Evolutionary conservation across 2,329 filamentous ascomycete genomes (phyloP).

Genomic region (Pyricularia sp.): DNA sequence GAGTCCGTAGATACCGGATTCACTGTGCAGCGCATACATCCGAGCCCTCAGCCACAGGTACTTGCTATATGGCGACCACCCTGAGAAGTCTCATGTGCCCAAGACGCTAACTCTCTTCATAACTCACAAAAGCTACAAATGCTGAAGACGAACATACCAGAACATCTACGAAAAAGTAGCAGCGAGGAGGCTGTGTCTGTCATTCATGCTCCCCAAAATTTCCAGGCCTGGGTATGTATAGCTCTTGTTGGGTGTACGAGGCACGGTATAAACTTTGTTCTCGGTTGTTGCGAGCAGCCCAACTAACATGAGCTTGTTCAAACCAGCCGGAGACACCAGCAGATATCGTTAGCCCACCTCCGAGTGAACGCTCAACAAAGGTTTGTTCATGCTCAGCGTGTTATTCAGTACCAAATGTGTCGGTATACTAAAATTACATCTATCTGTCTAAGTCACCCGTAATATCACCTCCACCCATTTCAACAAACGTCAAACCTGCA

Average conservation of each 20-base stretch:
- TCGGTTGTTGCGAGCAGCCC: neutral
- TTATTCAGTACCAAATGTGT: neutral
- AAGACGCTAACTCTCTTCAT: neutral
- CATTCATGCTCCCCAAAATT: conserved; percentile 82
- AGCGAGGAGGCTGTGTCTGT: conserved; percentile 80
- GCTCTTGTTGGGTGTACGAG: neutral
- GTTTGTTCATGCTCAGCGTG: conserved; percentile 15
- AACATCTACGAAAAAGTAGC: conserved; percentile 45
- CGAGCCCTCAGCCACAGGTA: conserved; percentile 23
- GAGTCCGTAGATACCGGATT: conserved; percentile 13
- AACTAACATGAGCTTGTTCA: conserved; percentile 9
- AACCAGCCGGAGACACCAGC: conserved; percentile 18
- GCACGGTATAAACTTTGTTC: neutral
- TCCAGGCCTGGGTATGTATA: conserved; percentile 62
- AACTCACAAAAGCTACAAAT: conserved; percentile 31
- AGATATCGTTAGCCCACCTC: conserved; percentile 24
- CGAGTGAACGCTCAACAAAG: conserved; percentile 24
- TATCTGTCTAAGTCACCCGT: conserved; percentile 21
- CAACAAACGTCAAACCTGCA: conserved; percentile 61
- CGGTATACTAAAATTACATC: conserved; percentile 3
- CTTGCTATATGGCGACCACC: neutral
- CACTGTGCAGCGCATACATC: neutral
- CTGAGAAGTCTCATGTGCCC: neutral
- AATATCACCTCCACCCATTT: conserved; percentile 60
- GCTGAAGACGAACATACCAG: conserved; percentile 47